Base-by-base conservation (phyloP, 2,329 filamentous ascomycete genomes). In the Teratosphaeria gauchensis region DNA sequence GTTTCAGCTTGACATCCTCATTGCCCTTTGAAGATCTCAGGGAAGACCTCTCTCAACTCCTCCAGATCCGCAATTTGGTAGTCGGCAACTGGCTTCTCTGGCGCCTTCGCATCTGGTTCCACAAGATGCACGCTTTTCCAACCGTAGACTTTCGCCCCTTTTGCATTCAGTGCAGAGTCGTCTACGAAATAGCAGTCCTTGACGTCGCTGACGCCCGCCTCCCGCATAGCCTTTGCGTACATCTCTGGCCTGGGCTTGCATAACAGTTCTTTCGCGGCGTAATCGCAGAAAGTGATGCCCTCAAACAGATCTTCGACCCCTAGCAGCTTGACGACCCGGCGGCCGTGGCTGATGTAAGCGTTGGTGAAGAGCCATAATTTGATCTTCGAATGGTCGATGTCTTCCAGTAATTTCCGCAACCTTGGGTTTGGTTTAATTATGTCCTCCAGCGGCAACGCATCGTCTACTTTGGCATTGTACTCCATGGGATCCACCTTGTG, bases 361-460 rank as follows among this genome's bases (percentile, higher is more conserved):
- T 99, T 99, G 1, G 95, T 99, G 68, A 99, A 87, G 1, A 99
- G 84, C 94, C 95, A 99, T 32, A 91, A 78, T 63, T 85, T 90
- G 63, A 96, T 89, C 72, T 95, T 95, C 68, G 78, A 83, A 60
- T 75, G 86, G 74, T 99, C 92, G 57, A 99, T 85, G 64, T 92
- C 88, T 72, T 87, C 79, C 5, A 99, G 84, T 53, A 99, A 75
- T 68, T 82, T 79, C 55, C 90, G 86, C 51, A 97, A 79, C 68
- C 85, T 79, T 0, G 85, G 82, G 67, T 95, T 84, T 0, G 90
- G 89, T 69, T 86, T 86, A 71, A 99, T 87, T 69, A 97, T 84
- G 19, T 82, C 79, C 69, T 96, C 90, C 3, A 99, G 81, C 0
- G 94, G 92, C 24, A 99, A 77, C 2, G 94, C 94, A 72, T 99